A percentile compares a stretch with the other conserved stretches of the same genome.
These are phyloP conservation scores for Tricholoma bakamatsutake DNA, from an alignment of 768 basidiomycete species.

Conservation along the genomic window DNA sequence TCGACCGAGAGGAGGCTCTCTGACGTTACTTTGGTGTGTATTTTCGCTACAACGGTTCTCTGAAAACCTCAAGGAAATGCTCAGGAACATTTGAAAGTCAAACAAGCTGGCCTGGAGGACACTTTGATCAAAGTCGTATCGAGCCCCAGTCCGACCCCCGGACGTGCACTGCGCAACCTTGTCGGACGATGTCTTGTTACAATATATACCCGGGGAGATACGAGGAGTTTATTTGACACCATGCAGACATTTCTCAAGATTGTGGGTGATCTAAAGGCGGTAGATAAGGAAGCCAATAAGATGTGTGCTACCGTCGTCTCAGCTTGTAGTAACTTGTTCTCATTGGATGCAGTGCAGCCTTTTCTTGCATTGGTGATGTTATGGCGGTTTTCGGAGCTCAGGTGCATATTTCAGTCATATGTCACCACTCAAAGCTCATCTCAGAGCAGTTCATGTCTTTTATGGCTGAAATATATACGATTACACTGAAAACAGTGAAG, in stretches of 20 bases:
- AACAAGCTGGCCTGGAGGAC: slow-evolving; percentile 57
- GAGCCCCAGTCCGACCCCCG: slow-evolving; percentile 60
- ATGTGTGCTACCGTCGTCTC: slow-evolving; percentile 42
- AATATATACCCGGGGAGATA: slow-evolving; percentile 77
- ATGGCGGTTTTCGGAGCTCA: slow-evolving; percentile 83
- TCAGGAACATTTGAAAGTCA: slow-evolving; percentile 62
- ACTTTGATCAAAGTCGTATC: slow-evolving; percentile 63
- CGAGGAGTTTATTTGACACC: slow-evolving; percentile 81
- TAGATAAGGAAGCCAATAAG: slow-evolving; percentile 56
- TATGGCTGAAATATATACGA: slow-evolving; percentile 74
- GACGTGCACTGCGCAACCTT: slow-evolving; percentile 77
- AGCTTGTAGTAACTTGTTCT: slow-evolving; percentile 3
- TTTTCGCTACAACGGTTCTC: neutral
- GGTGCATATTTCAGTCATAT: slow-evolving; percentile 35
- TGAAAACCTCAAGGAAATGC: slow-evolving; percentile 7
- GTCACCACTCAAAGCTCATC: neutral
- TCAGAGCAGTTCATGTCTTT: slow-evolving; percentile 83
- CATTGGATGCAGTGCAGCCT: slow-evolving; percentile 54
- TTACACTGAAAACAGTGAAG: slow-evolving; percentile 62
- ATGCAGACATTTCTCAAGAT: slow-evolving; percentile 72
- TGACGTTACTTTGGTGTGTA: slow-evolving; percentile 46
- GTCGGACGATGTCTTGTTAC: slow-evolving; percentile 71
- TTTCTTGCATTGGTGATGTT: slow-evolving; percentile 83
- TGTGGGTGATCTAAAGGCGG: slow-evolving; percentile 62
- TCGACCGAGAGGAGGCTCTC: slow-evolving; percentile 54